A percentile compares a stretch with the other conserved stretches of the same genome.
Evolutionary conservation across 345 rosid species (phyloP).

Genomic region (Arabis hirsuta): DNA sequence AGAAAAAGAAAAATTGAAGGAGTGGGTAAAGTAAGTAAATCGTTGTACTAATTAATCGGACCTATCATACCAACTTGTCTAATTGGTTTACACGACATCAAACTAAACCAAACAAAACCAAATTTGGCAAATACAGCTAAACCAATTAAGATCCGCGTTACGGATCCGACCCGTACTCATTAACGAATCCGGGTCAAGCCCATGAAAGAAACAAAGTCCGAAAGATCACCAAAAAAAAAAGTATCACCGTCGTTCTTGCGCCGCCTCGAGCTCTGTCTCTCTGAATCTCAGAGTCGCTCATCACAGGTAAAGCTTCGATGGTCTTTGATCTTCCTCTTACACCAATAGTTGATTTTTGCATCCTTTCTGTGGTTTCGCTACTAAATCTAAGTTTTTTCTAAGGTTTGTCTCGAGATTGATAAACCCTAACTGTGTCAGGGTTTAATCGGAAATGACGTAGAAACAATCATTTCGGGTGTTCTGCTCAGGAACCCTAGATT

Average conservation of each 20-base stretch:
- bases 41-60: conserved; percentile 1
- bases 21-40: background rate
- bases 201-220: conserved; percentile 5
- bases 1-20: conserved; percentile 9
- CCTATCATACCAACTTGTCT: conserved; percentile 1
- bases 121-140: background rate
- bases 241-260: conserved; percentile 11
- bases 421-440: conserved; percentile 15
- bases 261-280: background rate
- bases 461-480: conserved; percentile 19
- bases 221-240: background rate
- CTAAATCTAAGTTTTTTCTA: no score
- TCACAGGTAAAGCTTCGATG: conserved; percentile 19
- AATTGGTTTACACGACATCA: background rate
- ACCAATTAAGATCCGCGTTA: background rate
- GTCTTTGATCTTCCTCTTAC: no score
- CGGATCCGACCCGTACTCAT: conserved; percentile 4
- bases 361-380: no score
- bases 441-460: background rate
- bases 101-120: background rate
- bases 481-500: background rate
- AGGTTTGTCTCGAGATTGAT: background rate
- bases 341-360: no score
- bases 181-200: background rate
- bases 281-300: conserved; percentile 16